Conservation (phyloP, 1,139 yeast species). For the Geotrichum cucujoidarum region DNA sequence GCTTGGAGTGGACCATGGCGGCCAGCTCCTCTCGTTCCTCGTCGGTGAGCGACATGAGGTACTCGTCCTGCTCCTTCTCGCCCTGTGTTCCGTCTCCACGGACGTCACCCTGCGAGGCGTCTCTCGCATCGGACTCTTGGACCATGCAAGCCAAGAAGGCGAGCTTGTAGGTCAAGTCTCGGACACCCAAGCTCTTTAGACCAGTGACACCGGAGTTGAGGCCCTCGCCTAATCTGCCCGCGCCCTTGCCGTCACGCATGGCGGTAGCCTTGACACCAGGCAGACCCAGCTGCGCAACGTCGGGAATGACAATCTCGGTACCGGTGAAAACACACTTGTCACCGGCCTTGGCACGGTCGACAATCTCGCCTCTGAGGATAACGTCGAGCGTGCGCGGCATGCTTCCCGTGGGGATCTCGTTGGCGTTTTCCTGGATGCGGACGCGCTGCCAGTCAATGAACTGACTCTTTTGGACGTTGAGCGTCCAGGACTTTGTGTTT, state of each 20-base stretch:
- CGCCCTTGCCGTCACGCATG: constrained; percentile 61
- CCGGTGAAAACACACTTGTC: constrained; percentile 95
- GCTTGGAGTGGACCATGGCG: constrained; percentile 86
- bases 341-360: constrained; percentile 96
- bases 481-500: constrained; percentile 80
- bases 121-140: constrained; percentile 37
- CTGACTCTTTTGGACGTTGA: constrained; percentile 76
- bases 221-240: constrained; percentile 60
- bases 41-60: constrained; percentile 71
- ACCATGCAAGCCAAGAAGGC: constrained; percentile 94
- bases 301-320: constrained; percentile 93
- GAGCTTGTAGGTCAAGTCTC: constrained; percentile 87
- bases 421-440: constrained; percentile 90
- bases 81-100: constrained; percentile 42
- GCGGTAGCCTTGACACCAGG: constrained; percentile 94
- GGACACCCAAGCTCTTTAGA: constrained; percentile 78
- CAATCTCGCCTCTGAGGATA: constrained; percentile 87
- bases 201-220: constrained; percentile 83
- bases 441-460: constrained; percentile 97
- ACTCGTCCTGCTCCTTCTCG: constrained; percentile 63
- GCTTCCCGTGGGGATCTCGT: constrained; percentile 95
- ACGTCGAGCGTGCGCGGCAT: constrained; percentile 98
- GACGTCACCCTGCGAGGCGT: constrained; percentile 41
- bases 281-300: constrained; percentile 88
- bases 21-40: constrained; percentile 81